Evolutionary conservation across 805 yeast genomes (phyloP).

Genomic region (Candida namnaoensis): DNA sequence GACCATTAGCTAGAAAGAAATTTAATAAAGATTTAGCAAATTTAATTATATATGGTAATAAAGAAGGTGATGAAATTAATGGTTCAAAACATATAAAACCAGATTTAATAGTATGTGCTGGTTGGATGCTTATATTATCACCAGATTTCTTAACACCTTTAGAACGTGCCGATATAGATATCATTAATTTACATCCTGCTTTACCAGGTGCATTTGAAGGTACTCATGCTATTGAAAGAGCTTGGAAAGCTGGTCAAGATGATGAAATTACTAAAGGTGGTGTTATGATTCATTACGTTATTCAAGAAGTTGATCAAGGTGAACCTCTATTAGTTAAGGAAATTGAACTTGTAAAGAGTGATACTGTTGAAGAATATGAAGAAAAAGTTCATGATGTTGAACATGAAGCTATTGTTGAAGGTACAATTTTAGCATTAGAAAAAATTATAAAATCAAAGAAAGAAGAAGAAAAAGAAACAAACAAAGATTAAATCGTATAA

Average conservation of each 20-base stretch:
- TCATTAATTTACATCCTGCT: constrained; percentile 94
- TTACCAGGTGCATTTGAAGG: constrained; percentile 97
- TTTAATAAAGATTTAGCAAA: constrained; percentile 78
- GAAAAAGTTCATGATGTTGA: constrained; percentile 74
- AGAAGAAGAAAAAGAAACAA: neutral
- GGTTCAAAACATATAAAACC: constrained; percentile 41
- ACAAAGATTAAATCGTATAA: no score
- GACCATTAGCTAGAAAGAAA: constrained; percentile 52
- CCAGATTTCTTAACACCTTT: constrained; percentile 65
- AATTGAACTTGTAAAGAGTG: constrained; percentile 61
- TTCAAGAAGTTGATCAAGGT: constrained; percentile 91
- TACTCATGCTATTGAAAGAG: constrained; percentile 92
- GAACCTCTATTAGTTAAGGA: constrained; percentile 82
- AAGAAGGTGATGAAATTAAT: constrained; percentile 9
- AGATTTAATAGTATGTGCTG: constrained; percentile 91
- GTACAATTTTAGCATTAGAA: constrained; percentile 55
- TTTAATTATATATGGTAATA: constrained; percentile 43
- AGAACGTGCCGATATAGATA: constrained; percentile 52
- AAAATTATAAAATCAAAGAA: constrained; percentile 1
- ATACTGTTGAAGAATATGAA: constrained; percentile 74
- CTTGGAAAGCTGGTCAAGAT: constrained; percentile 90
- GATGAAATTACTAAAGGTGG: constrained; percentile 77
- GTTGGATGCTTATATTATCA: constrained; percentile 94
- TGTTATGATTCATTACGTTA: constrained; percentile 95
- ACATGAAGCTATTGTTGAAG: constrained; percentile 91